Percentiles rank a stretch among this genome's conserved stretches.
Conservation (phyloP, 192 early-diverging fungal genomes). For the Linnemannia elongata region DNA sequence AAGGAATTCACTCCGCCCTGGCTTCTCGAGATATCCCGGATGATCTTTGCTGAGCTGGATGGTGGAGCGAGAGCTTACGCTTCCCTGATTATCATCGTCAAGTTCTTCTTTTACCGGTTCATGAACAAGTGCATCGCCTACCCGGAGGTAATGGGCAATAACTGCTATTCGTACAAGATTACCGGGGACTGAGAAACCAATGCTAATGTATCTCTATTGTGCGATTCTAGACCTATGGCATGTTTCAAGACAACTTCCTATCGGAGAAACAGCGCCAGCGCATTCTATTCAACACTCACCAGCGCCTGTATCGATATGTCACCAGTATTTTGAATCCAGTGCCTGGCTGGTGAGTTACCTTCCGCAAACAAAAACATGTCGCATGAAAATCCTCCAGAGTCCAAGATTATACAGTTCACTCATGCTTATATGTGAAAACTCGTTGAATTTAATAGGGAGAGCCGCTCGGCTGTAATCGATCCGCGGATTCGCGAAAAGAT, state of each 20-base stretch:
- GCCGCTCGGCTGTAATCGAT: conserved; percentile 23
- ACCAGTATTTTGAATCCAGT: conserved; percentile 48
- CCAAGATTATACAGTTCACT: too few relatives aligned
- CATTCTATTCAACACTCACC: conserved; percentile 49
- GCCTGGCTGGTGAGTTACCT: conserved; percentile 50
- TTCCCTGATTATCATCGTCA: conserved; percentile 51
- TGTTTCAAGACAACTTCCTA: conserved; percentile 54
- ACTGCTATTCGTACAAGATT: background rate
- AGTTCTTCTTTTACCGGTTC: conserved; percentile 60
- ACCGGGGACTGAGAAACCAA: background rate
- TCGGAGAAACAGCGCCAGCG: conserved; percentile 53
- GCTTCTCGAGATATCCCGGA: conserved; percentile 40
- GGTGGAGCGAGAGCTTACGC: conserved; percentile 42
- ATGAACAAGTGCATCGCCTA: conserved; percentile 57
- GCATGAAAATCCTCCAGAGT: too few relatives aligned
- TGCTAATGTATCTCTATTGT: background rate
- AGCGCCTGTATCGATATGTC: conserved; percentile 57
- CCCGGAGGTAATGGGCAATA: conserved; percentile 42
- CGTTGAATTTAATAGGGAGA: conserved; percentile 19
- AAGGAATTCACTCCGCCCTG: conserved; percentile 55
- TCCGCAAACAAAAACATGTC: background rate
- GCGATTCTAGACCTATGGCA: conserved; percentile 49
- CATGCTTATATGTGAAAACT: background rate
- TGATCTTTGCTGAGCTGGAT: conserved; percentile 39
- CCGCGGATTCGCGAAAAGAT: conserved; percentile 35